These are phyloP conservation scores for Camptophora hylomeconis DNA, from an alignment of 2,329 filamentous ascomycete genomes.

Conservation along the genomic window DNA sequence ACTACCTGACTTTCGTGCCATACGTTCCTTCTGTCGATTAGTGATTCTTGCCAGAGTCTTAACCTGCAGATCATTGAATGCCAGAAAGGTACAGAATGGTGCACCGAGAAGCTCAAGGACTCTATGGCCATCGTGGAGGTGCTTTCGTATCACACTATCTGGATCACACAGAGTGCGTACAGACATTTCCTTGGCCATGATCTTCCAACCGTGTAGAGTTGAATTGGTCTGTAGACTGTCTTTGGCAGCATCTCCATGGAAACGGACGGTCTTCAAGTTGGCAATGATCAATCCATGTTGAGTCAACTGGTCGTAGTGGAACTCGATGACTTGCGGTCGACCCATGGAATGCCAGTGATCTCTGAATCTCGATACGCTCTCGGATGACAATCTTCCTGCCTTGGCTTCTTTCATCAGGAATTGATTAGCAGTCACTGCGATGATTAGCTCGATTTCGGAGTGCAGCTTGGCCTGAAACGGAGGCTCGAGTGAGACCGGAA, in stretches of 20 bases:
- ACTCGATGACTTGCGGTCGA: slow-evolving; percentile 35
- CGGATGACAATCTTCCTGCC: slow-evolving; percentile 24
- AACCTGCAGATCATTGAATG: slow-evolving; percentile 26
- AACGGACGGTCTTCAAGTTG: slow-evolving; percentile 33
- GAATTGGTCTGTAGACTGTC: slow-evolving; percentile 30
- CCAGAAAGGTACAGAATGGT: slow-evolving; percentile 23
- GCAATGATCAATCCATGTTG: slow-evolving; percentile 35
- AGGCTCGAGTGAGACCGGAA: slow-evolving; percentile 28
- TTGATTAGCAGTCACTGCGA: slow-evolving; percentile 30
- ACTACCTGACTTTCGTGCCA: background rate
- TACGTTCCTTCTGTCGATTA: slow-evolving; percentile 4
- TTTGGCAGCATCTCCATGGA: slow-evolving; percentile 29
- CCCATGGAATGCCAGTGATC: slow-evolving; percentile 33
- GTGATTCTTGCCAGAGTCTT: slow-evolving; percentile 13
- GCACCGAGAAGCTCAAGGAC: slow-evolving; percentile 39
- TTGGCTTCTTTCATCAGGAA: slow-evolving; percentile 32
- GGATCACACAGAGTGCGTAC: slow-evolving; percentile 38
- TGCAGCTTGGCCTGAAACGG: slow-evolving; percentile 30
- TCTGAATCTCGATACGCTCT: slow-evolving; percentile 27
- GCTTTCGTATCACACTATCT: slow-evolving; percentile 36
- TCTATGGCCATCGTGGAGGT: slow-evolving; percentile 35
- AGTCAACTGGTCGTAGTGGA: slow-evolving; percentile 39
- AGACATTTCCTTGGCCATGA: slow-evolving; percentile 33
- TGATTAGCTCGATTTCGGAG: slow-evolving; percentile 33
- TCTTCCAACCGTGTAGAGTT: slow-evolving; percentile 37